Conservation (phyloP, 2,329 filamentous ascomycete genomes). For the Phyllosticta citribraziliensis region DNA sequence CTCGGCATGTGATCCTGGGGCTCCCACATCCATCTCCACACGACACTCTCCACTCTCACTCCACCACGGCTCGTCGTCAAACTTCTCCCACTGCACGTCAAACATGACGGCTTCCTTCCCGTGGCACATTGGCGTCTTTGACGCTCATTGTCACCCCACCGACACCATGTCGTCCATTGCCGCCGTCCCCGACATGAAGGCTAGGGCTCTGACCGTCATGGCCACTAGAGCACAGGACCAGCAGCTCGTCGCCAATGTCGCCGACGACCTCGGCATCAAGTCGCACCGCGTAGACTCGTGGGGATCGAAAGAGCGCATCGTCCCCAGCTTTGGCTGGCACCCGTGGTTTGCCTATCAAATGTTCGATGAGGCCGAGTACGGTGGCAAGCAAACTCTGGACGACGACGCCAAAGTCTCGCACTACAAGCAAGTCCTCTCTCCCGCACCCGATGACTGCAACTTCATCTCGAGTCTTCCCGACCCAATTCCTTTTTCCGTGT, state of each 20-base stretch:
- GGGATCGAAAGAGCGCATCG: conserved; percentile 33
- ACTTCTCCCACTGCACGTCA: neutral
- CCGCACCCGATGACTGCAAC: conserved; percentile 40
- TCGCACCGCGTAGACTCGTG: conserved; percentile 17
- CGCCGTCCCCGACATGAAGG: conserved; percentile 54
- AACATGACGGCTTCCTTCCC: conserved; percentile 37
- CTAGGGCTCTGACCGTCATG: conserved; percentile 62
- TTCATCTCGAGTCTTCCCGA: conserved; percentile 48
- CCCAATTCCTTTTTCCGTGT: conserved; percentile 50
- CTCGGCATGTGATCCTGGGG: conserved; percentile 5
- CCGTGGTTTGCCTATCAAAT: conserved; percentile 78
- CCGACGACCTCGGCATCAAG: conserved; percentile 44
- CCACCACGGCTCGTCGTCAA: neutral
- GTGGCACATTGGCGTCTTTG: conserved; percentile 62
- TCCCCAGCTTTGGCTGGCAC: conserved; percentile 80
- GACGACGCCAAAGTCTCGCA: conserved; percentile 44
- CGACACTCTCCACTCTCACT: neutral
- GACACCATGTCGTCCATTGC: conserved; percentile 58
- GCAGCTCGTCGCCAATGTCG: conserved; percentile 55
- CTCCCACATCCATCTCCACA: neutral
- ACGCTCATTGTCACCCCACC: conserved; percentile 78
- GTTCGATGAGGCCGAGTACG: conserved; percentile 46
- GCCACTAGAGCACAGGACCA: conserved; percentile 68
- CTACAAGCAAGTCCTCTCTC: conserved; percentile 56
- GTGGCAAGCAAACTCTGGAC: conserved; percentile 22